Conservation (phyloP, 345 rosid species). For the Angophora floribunda region DNA sequence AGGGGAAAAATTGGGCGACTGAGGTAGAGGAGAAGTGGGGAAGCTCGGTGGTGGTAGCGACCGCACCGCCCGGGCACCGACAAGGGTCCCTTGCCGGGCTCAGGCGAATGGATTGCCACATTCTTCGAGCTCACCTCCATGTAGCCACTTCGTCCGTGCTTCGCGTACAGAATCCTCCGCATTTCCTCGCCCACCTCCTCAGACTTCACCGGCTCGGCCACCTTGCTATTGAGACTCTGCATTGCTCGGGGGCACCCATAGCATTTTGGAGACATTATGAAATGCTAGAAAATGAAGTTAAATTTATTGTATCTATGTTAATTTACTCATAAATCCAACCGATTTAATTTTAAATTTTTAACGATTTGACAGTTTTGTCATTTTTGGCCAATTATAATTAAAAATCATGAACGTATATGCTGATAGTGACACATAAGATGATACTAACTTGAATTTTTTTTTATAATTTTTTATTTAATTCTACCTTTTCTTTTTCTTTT, state of each 20-base stretch:
- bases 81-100: too few relatives aligned
- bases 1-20: too few relatives aligned
- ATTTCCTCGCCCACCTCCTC: not conserved
- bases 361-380: not conserved
- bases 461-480: not conserved
- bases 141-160: too few relatives aligned
- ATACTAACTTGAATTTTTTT: accelerated
- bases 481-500: not conserved
- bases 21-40: too few relatives aligned
- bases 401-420: accelerated
- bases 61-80: too few relatives aligned
- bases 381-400: accelerated
- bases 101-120: too few relatives aligned
- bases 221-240: not conserved
- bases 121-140: too few relatives aligned
- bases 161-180: not conserved
- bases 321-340: accelerated
- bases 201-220: not conserved
- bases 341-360: accelerated
- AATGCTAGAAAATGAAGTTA: not conserved
- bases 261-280: too few relatives aligned
- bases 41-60: too few relatives aligned
- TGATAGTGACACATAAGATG: accelerated
- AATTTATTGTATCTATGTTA: not conserved
- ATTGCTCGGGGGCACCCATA: not conserved